Percentiles rank a stretch among this genome's conserved stretches.
phyloP scores from a whole-genome alignment of 495 filamentous ascomycete species.

The Physcia stellaris region DNA sequence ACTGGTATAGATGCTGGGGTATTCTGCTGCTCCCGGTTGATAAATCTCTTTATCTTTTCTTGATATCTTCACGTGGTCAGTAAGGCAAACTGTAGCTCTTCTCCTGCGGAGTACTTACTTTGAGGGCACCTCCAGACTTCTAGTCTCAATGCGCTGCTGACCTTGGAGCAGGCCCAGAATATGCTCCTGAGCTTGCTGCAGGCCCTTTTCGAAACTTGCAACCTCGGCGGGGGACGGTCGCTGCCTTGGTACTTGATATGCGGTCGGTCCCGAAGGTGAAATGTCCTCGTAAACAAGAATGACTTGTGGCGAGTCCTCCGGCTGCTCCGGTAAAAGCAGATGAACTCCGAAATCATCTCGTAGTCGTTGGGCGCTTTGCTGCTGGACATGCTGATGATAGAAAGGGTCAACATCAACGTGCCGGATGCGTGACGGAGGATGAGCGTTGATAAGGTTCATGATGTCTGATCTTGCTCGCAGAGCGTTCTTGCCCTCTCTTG shows the following conservation, averaged over 20 bases:
- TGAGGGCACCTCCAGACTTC: conserved; percentile 51
- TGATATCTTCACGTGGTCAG: conserved; percentile 41
- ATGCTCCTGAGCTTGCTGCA: conserved; percentile 59
- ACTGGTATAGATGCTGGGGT: conserved; percentile 57
- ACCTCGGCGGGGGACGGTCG: conserved; percentile 47
- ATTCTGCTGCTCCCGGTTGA: conserved; percentile 59
- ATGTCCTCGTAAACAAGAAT: conserved; percentile 76
- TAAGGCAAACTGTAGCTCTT: conserved; percentile 16
- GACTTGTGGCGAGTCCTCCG: conserved; percentile 46
- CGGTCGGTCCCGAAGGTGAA: conserved; percentile 28
- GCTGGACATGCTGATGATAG: conserved; percentile 65
- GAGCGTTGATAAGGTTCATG: conserved; percentile 60
- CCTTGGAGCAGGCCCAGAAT: conserved; percentile 55
- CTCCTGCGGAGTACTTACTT: conserved; percentile 39
- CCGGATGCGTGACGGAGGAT: conserved; percentile 62
- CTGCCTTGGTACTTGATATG: conserved; percentile 55
- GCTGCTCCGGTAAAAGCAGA: conserved; percentile 55
- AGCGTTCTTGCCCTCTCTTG: conserved; percentile 67
- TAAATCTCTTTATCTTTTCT: conserved; percentile 64
- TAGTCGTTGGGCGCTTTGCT: conserved; percentile 46
- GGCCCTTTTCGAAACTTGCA: conserved; percentile 48
- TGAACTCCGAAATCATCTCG: conserved; percentile 67
- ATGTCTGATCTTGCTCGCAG: conserved; percentile 72
- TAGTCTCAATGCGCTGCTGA: conserved; percentile 54
- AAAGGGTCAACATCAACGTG: conserved; percentile 68